Evolutionary conservation across 768 basidiomycete genomes (phyloP).

Genomic region (Brasilioporus rufonigricans): DNA sequence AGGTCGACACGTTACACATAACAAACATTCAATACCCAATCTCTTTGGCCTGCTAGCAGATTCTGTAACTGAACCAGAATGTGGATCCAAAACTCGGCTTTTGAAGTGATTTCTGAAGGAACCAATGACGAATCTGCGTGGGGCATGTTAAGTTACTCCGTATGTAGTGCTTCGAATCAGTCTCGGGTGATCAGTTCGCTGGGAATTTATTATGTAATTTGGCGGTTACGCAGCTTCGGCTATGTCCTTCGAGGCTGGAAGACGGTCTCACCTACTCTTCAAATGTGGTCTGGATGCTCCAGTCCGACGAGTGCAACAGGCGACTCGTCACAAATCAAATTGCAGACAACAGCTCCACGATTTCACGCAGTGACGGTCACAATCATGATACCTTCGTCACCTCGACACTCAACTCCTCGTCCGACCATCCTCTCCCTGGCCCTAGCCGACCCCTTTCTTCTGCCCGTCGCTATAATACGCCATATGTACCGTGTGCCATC

Average conservation of each 20-base stretch:
- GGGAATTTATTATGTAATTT: conserved; percentile 18
- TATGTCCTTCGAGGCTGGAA: neutral
- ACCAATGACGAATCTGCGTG: conserved; percentile 81
- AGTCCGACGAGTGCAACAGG: conserved; percentile 23
- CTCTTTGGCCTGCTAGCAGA: conserved; percentile 63
- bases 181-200: no score
- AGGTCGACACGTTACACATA: neutral
- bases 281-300: conserved; percentile 29
- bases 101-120: conserved; percentile 67
- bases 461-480: neutral
- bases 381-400: neutral
- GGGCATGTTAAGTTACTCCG: conserved; percentile 48
- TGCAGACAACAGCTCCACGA: conserved; percentile 1
- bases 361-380: neutral
- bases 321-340: conserved; percentile 21
- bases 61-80: conserved; percentile 59
- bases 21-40: conserved; percentile 61
- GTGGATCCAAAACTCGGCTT: conserved; percentile 79
- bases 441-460: conserved; percentile 10
- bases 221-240: neutral
- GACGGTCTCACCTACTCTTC: conserved; percentile 4
- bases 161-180: conserved; percentile 1
- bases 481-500: neutral
- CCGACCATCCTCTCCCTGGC: conserved; percentile 18
- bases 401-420: neutral